Evolutionary conservation across 805 yeast genomes (phyloP).

Genomic region (Metschnikowia chrysomelidarum): DNA sequence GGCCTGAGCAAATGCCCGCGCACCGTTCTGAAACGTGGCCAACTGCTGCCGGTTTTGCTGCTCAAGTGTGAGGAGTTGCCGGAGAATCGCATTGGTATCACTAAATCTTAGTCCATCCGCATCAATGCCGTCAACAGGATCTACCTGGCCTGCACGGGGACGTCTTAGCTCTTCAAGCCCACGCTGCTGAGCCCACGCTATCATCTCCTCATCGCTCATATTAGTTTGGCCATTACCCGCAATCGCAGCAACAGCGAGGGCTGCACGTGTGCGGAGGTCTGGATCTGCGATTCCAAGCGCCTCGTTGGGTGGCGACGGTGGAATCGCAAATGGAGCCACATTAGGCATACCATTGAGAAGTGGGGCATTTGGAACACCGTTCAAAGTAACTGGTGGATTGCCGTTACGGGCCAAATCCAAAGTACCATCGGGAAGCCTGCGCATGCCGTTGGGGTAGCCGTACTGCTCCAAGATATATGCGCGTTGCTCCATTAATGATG

Average conservation of each 20-base stretch:
- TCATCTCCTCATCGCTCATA: slow-evolving; percentile 17
- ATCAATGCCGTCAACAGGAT: slow-evolving; percentile 3
- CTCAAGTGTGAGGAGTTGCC: slow-evolving; percentile 17
- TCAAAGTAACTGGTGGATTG: neutral
- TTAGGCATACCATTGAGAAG: neutral
- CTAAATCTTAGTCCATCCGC: slow-evolving; percentile 10
- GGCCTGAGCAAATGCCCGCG: slow-evolving; percentile 9
- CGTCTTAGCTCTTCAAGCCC: slow-evolving; percentile 28
- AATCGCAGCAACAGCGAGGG: neutral
- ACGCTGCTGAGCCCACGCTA: slow-evolving; percentile 25
- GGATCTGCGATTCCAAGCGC: slow-evolving; percentile 14
- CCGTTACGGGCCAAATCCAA: no score
- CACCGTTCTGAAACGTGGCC: slow-evolving; percentile 14
- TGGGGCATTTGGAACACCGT: no score
- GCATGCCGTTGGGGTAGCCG: slow-evolving; percentile 14
- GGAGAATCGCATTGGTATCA: slow-evolving; percentile 17
- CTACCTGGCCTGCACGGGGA: slow-evolving; percentile 6
- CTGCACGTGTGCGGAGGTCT: no score
- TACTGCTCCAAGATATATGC: slow-evolving; percentile 19
- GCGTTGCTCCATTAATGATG: slow-evolving; percentile 24
- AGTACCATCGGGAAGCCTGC: slow-evolving; percentile 7
- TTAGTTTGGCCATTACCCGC: neutral
- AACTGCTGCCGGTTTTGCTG: slow-evolving; percentile 15
- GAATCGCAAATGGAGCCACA: neutral
- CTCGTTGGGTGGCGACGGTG: slow-evolving; percentile 14